phyloP scores from a whole-genome alignment of 2,329 filamentous ascomycete species.

The Alternaria brassicicola region DNA sequence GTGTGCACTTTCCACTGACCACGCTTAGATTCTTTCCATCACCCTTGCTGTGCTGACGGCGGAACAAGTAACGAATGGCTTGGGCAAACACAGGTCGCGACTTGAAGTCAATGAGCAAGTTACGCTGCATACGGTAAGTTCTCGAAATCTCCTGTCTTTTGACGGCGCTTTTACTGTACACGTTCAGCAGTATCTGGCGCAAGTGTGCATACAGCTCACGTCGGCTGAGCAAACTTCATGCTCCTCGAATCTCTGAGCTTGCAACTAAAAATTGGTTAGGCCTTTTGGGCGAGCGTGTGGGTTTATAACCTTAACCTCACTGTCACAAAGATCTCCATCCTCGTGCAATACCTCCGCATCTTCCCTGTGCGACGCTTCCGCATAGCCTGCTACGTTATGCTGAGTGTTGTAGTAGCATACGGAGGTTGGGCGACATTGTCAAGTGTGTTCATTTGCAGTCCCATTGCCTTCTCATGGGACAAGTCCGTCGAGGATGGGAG shows the following conservation, averaged over 20 bases:
- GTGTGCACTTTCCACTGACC: slow-evolving; percentile 8
- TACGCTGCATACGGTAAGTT: slow-evolving; percentile 22
- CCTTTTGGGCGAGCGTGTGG: slow-evolving; percentile 46
- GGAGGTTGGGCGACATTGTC: slow-evolving; percentile 41
- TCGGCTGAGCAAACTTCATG: background rate
- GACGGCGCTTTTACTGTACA: no score
- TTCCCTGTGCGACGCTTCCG: slow-evolving; percentile 39
- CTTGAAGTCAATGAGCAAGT: slow-evolving; percentile 18
- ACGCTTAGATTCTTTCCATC: slow-evolving; percentile 31
- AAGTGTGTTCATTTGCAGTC: slow-evolving; percentile 44
- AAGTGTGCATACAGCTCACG: background rate
- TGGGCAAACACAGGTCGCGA: slow-evolving; percentile 32
- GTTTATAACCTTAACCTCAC: slow-evolving; percentile 43
- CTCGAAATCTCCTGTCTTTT: background rate
- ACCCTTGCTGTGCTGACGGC: slow-evolving; percentile 35
- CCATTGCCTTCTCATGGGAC: slow-evolving; percentile 43
- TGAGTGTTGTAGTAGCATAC: slow-evolving; percentile 32
- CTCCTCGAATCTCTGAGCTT: background rate
- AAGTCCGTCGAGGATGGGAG: slow-evolving; percentile 30
- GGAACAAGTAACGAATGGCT: slow-evolving; percentile 40
- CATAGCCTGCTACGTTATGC: slow-evolving; percentile 33
- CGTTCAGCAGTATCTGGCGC: background rate
- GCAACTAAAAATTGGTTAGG: slow-evolving; percentile 28
- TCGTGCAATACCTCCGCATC: slow-evolving; percentile 42
- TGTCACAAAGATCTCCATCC: slow-evolving; percentile 41